Evolutionary conservation across 257 asterid genomes (phyloP), one percentile per base, ranked within the genome.

Genomic region (Oldenlandia corymbosa): DNA sequence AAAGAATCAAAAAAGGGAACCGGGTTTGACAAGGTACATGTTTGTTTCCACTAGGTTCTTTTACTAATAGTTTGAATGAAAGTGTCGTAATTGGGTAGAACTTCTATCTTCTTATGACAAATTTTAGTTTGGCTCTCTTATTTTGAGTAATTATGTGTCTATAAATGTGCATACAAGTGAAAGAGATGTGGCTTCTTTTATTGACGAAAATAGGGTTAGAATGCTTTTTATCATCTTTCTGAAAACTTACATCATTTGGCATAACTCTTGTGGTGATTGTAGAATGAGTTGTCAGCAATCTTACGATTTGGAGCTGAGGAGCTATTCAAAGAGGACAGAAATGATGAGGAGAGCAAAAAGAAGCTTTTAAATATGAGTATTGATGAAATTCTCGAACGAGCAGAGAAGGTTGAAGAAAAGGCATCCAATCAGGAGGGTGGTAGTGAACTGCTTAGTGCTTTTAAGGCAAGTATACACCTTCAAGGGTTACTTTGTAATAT

Each of bases 231-330:
- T 28, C 7, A 53, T 27, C 39, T 51, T 0, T n/a, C 30, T 45
- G 51, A 20, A 55, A 18, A n/a, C n/a, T 52, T 20, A n/a, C 47
- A 45, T n/a, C 46, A 49, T 67, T 39, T n/a, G 21, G 54, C 55
- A 46, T 73, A 61, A 66, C 53, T 58, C 11, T 61, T 69, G 48
- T 73, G 73, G 47, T 68, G 73, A 62, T 60, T 73, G 59, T 67
- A 93, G 99, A 93, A 86, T 73, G 99, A 93, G 87, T 97, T 93
- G 64, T 88, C 97, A 43, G 99, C 99, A 41, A 93, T 93, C 75
- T 76, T 93, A 86, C 81, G 96, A 82, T 93, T 93, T 81, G 99
- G 99, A 68, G 99, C 99, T 17, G 99, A 93, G 79, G 99, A 93
- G 71, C 80, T 93, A 42, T 93, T 93, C 52, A 90, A 90, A 80